Percentiles rank a stretch among this genome's conserved stretches.
These are phyloP conservation scores for Aspergillus egyptiacus DNA, from an alignment of 495 filamentous ascomycete species.

Conservation along the genomic window DNA sequence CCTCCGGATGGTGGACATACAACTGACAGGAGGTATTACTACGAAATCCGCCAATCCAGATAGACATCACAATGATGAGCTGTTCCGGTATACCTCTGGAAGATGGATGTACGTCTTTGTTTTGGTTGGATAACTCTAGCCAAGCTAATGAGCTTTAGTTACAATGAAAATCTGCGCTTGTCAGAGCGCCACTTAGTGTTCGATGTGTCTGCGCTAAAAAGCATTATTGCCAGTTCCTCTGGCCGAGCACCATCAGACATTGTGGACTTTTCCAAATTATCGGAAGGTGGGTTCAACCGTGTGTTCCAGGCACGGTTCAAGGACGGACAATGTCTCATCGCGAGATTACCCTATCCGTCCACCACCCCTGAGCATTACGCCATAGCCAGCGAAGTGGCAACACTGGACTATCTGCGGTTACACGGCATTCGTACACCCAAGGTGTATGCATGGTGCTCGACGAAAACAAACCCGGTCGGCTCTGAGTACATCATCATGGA, in stretches of 20 bases:
- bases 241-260: conserved; percentile 12
- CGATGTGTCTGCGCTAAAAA: conserved; percentile 19
- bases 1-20: too few relatives aligned
- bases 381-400: conserved; percentile 34
- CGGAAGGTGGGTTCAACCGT: conserved; percentile 30
- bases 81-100: conserved; percentile 18
- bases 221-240: conserved; percentile 5
- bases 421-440: conserved; percentile 21
- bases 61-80: background rate
- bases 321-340: conserved; percentile 21
- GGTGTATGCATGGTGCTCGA: conserved; percentile 18
- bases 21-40: too few relatives aligned
- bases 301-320: conserved; percentile 18
- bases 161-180: conserved; percentile 20
- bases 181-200: conserved; percentile 21
- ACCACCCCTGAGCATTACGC: conserved; percentile 22
- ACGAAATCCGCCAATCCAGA: too few relatives aligned
- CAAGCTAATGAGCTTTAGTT: conserved; percentile 6
- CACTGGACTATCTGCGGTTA: conserved; percentile 28
- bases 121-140: background rate
- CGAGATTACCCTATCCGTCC: conserved; percentile 22
- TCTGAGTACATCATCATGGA: conserved; percentile 27
- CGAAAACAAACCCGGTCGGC: conserved; percentile 21
- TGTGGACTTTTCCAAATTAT: conserved; percentile 17
- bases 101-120: conserved; percentile 18